Evolutionary conservation across 306 rosid genomes (phyloP).

Genomic region (Casuarina glauca): DNA sequence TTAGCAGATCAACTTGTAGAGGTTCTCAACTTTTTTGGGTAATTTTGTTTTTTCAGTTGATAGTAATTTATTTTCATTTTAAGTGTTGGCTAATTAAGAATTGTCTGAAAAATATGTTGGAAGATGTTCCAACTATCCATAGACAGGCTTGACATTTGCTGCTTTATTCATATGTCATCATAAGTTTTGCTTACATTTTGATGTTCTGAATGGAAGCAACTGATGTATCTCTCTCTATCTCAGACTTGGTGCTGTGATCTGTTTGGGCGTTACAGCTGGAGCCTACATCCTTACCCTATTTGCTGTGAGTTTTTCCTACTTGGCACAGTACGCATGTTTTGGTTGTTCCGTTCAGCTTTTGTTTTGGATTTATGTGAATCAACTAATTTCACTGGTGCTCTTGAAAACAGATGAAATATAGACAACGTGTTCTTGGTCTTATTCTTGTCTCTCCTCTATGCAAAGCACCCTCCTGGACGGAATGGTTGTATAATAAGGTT

Average conservation of each 20-base stretch:
- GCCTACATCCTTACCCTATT: constrained; percentile 87
- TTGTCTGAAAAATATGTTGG: not conserved
- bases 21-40: constrained; percentile 91
- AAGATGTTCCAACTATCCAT: not conserved
- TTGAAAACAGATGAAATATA: constrained; percentile 79
- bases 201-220: constrained; percentile 14
- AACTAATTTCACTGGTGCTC: constrained; percentile 24
- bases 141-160: not conserved
- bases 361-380: constrained; percentile 5
- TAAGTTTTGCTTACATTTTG: constrained; percentile 8
- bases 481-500: constrained; percentile 96
- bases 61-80: constrained; percentile 8
- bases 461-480: constrained; percentile 86
- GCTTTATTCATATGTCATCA: constrained; percentile 1
- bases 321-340: constrained; percentile 5
- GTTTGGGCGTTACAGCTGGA: constrained; percentile 97
- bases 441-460: constrained; percentile 91
- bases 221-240: constrained; percentile 27
- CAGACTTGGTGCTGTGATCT: constrained; percentile 91
- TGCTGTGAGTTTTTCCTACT: constrained; percentile 63
- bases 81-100: not conserved
- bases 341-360: constrained; percentile 4
- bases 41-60: constrained; percentile 31
- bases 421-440: constrained; percentile 83
- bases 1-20: constrained; percentile 95